Base-by-base conservation (phyloP, 1,139 yeast genomes). In the Candida freyschussii region DNA sequence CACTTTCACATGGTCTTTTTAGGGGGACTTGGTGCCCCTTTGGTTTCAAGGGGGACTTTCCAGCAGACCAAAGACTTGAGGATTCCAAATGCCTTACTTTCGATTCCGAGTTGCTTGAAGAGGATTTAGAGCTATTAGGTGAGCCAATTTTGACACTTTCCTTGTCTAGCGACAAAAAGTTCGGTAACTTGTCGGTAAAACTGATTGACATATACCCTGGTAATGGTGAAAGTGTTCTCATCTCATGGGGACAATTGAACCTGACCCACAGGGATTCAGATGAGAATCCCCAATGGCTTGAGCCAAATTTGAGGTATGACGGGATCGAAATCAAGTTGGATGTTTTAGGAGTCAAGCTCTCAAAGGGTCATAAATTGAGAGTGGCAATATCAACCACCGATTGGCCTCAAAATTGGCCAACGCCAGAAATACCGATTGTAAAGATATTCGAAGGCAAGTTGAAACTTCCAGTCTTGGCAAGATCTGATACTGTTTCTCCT, bases 401-500 rank as follows among this genome's bases (percentile, higher is more conserved):
- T 39, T 64, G 69, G 69, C 69, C 69, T 10, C 65, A 62, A 33
- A 52, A 55, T 24, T 64, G 69, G 69, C 69, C 69, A 23, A 47
- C 58, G 0, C 56, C 63, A n/a, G 61, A 55, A 42, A 59, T 52
- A 16, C 65, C 63, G 31, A 56, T 50, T 3, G 43, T 54, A 36
- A 59, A 51, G 3, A 27, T 62, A 15, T 41, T 41, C 33, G 36
- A 43, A 8, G 62, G 61, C 34, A 50, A 49, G 27, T 30, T 59
- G 23, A 27, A 43, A 5, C 34, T 59, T 21, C 63, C 63, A 6
- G 15, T 55, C 20, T 33, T 56, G 6, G 41, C 54, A 30, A 20
- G 33, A 8, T 27, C 34, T 1, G 26, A 30, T 2, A 17, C 36
- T 5, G 48, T 45, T 9, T 25, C 35, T 3, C 17, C 57, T 4